phyloP scores from a whole-genome alignment of 2,329 filamentous ascomycete species.

The Xylariaceae sp. region DNA sequence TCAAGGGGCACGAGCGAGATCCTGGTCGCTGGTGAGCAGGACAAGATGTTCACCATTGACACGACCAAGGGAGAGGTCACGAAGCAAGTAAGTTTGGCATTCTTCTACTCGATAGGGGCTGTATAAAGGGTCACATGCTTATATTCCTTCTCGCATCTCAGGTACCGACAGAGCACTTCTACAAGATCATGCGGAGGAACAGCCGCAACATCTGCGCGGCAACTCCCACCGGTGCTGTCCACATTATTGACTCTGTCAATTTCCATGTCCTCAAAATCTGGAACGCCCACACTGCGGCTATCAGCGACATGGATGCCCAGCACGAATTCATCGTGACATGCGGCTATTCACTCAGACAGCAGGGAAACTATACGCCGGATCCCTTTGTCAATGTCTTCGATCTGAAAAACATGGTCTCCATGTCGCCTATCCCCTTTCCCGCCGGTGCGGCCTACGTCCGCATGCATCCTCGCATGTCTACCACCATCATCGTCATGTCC shows the following conservation, averaged over 20 bases:
- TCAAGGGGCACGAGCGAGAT: conserved; percentile 79
- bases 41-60: conserved; percentile 74
- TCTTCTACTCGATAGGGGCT: neutral
- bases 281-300: conserved; percentile 80
- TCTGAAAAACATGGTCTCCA: conserved; percentile 79
- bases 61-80: conserved; percentile 65
- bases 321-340: conserved; percentile 95
- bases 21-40: conserved; percentile 80
- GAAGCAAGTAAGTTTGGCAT: conserved; percentile 50
- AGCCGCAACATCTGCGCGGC: conserved; percentile 86
- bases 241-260: conserved; percentile 75
- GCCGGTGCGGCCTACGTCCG: conserved; percentile 89
- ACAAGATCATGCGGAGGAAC: conserved; percentile 84
- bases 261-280: conserved; percentile 79
- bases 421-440: conserved; percentile 88
- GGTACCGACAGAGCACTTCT: conserved; percentile 68
- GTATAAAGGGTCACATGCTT: neutral
- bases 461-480: conserved; percentile 93
- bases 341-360: conserved; percentile 80
- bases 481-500: conserved; percentile 88
- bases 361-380: conserved; percentile 77
- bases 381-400: conserved; percentile 95
- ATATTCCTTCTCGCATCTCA: conserved; percentile 29
- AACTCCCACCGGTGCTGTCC: conserved; percentile 72
- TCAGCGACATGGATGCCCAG: conserved; percentile 96